Base-by-base conservation (phyloP, 148 eudicot genomes). In the Amaranthus palmeri region DNA sequence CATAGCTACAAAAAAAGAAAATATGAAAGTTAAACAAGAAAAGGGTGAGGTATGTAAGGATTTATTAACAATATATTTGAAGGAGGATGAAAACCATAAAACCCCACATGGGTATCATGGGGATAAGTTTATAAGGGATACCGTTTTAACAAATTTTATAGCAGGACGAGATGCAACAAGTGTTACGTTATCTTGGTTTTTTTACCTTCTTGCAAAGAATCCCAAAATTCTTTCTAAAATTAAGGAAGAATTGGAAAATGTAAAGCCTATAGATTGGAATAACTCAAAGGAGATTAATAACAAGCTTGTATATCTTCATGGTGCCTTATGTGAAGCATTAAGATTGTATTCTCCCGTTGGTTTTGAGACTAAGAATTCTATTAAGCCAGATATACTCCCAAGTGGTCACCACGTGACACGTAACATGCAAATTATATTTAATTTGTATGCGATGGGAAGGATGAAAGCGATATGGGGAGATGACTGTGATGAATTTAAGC, bases 341-440 rank as follows among this genome's bases (percentile, higher is more conserved):
- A 78, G 86, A 76, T 74, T 85, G 45, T 85, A 85, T 54, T 86
- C 89, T 48, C 86, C 89, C 4, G 86, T 83, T 1, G 81, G 79
- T 1, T 79, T 86, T 15, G 64, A 86, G 43, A 70, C 78, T 9
- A 86, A 83, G 79, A 53, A 42, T 47, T 81, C 85, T 3, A 5
- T 74, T 10, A 49, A 71, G 48, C 10, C 69, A 4, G 86, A 86
- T 10, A 56, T 72, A 4, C 78, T 86, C 1, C 89, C 89, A 6
- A 83, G 81, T 44, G 88, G 88, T 9, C 85, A 83, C 48, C 72
- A 56, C 45, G 86, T 86, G 25, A 68, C 77, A 50, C 81, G 83
- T 0, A 70, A 69, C 13, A 79, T 67, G 80, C 75, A 79, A 72
- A 73, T 81, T 15, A 44, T 76, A 13, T 78, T 79, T 67, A 48